These are phyloP conservation scores for Pythium scleroteichum DNA, from an alignment of 352 stramenopile species.

Conservation along the genomic window DNA sequence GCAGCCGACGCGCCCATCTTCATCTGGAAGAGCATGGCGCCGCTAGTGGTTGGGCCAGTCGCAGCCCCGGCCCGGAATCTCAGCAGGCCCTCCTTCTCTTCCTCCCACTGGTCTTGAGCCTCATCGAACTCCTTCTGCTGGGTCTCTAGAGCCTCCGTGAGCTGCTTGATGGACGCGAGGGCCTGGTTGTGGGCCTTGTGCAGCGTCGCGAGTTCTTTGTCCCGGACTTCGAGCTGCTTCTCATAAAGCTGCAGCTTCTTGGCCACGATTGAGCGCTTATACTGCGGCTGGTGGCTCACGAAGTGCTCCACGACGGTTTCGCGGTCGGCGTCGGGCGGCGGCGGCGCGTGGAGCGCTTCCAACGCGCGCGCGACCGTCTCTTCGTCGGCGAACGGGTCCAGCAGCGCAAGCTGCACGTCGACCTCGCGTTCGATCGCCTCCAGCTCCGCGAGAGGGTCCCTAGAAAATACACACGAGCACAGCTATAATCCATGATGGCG, in stretches of 20 bases:
- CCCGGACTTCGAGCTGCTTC: conserved; percentile 44
- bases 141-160: conserved; percentile 37
- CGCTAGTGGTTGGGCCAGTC: neutral
- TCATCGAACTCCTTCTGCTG: conserved; percentile 47
- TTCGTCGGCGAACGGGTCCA: conserved; percentile 14
- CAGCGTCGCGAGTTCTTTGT: conserved; percentile 40
- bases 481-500: too few relatives aligned
- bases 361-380: conserved; percentile 2
- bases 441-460: conserved; percentile 11
- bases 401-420: conserved; percentile 16
- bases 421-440: conserved; percentile 29
- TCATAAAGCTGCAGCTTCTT: conserved; percentile 61
- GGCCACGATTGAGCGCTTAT: conserved; percentile 40
- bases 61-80: conserved; percentile 33
- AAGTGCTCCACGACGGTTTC: conserved; percentile 32
- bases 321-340: neutral
- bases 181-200: conserved; percentile 30
- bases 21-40: conserved; percentile 31
- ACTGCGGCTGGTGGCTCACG: conserved; percentile 44
- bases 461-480: neutral
- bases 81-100: conserved; percentile 54
- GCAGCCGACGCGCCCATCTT: conserved; percentile 23
- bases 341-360: neutral
- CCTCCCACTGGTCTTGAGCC: conserved; percentile 63
- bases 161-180: conserved; percentile 30